Evolutionary conservation across 768 basidiomycete genomes (phyloP).

Genomic region (Pleurotus eryngii): DNA sequence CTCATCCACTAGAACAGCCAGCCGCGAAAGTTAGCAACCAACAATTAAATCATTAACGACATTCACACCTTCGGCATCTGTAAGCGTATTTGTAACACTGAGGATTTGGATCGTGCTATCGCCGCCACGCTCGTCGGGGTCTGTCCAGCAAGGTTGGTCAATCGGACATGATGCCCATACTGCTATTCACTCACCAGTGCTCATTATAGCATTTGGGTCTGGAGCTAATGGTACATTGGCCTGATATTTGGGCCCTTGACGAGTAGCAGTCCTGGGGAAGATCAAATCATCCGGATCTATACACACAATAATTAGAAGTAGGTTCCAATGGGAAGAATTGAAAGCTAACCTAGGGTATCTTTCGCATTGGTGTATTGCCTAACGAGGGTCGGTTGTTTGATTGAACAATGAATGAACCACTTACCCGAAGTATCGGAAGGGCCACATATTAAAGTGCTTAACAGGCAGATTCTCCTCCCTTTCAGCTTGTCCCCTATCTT

Average conservation of each 20-base stretch:
- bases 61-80: conserved; percentile 62
- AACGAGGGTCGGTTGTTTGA: conserved; percentile 8
- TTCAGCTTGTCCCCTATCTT: conserved; percentile 70
- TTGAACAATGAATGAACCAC: conserved; percentile 21
- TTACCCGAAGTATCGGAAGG: conserved; percentile 96
- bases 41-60: conserved; percentile 17
- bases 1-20: conserved; percentile 45
- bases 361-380: conserved; percentile 90
- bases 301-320: conserved; percentile 11
- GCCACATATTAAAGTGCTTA: conserved; percentile 90
- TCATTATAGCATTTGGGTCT: conserved; percentile 30
- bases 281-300: conserved; percentile 95
- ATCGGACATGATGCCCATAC: neutral
- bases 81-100: conserved; percentile 60
- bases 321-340: conserved; percentile 12
- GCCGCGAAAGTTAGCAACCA: conserved; percentile 14
- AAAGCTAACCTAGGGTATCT: conserved; percentile 75
- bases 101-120: conserved; percentile 74
- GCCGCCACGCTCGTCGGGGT: conserved; percentile 63
- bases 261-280: conserved; percentile 89
- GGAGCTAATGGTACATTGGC: conserved; percentile 51
- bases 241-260: conserved; percentile 88
- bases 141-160: conserved; percentile 24
- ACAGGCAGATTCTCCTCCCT: conserved; percentile 74
- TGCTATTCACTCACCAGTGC: conserved; percentile 30